Percentiles rank a stretch among this genome's conserved stretches.
These are phyloP conservation scores for Phytomonas francai DNA, from an alignment of 208 protist genomes.

Conservation along the genomic window DNA sequence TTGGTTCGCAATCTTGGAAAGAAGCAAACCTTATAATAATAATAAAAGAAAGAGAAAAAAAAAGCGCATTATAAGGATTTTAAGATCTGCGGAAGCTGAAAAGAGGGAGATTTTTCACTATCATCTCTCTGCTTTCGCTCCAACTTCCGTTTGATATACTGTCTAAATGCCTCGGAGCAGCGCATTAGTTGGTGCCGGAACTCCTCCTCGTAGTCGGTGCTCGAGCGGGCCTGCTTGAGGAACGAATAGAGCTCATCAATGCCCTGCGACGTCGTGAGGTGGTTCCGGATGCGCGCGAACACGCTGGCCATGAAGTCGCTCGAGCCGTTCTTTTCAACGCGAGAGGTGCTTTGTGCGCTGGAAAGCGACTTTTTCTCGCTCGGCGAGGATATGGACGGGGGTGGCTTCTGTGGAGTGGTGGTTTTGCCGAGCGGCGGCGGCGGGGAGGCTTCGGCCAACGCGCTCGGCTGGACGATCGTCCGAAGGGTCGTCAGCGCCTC, in stretches of 20 bases:
- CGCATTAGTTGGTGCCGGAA: conserved; percentile 74
- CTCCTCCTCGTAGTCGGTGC: conserved; percentile 32
- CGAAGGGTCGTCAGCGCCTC: conserved; percentile 5
- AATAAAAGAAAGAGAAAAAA: conserved; percentile 8
- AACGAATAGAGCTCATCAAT: conserved; percentile 74
- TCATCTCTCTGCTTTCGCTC: conserved; percentile 32
- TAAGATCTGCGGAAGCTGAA: background rate
- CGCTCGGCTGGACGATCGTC: conserved; percentile 11
- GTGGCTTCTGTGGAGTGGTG: conserved; percentile 3
- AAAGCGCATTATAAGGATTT: background rate
- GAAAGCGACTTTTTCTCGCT: background rate
- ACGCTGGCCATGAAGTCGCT: conserved; percentile 24
- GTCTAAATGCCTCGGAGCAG: conserved; percentile 76
- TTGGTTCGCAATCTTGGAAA: no score
- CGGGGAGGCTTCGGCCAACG: background rate
- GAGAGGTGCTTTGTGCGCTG: background rate
- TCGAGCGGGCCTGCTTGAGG: conserved; percentile 20
- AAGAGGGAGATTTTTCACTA: conserved; percentile 4
- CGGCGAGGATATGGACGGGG: background rate
- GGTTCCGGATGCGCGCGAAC: conserved; percentile 72
- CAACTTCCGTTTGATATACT: conserved; percentile 82
- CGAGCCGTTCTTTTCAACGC: background rate
- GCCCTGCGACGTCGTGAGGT: conserved; percentile 59
- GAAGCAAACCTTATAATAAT: background rate
- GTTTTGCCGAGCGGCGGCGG: background rate